Evolutionary conservation across 805 yeast species (phyloP), one percentile per base, ranked within the genome.

Genomic region (Danielia oregonensis): DNA sequence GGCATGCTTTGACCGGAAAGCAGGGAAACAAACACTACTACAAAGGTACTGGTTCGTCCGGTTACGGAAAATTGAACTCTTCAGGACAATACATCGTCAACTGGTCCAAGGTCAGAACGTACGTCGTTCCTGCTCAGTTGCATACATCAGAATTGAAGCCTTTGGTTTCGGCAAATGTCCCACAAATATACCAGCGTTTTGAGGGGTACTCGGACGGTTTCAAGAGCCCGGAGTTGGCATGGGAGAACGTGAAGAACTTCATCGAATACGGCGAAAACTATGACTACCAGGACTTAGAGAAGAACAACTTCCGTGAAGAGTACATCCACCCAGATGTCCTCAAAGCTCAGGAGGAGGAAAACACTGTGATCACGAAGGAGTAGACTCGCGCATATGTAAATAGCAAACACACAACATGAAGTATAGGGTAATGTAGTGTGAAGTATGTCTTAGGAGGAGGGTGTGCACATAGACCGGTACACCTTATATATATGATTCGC

Each of bases 21-120:
- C 87, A 86, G 57, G 97, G 98, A 52, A 91, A 93, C 64, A 88
- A 89, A 68, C 82, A 85, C 50, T 85, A 72, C 65, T 93, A 93
- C 67, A 93, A 93, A 61, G 99, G 99, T 69, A 93, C 97, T 15
- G 77, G 97, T 39, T 86, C 98, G 4, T 76, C 95, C 3, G 97
- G 97, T 59, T 78, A 87, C 43, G 99, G 99, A 57, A 71, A 69
- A 34, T 78, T 82, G 54, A 83, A 93, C 35, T 68, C 71, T 23
- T 72, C 70, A 41, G 97, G 95, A 35, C 74, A 76, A 15, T 93
- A 87, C 60, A 67, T 76, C 5, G 75, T 93, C 42, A 74, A 86
- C 63, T 91, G 95, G 86, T 61, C 63, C 29, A 87, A 82, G 54
- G 97, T 91, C 19, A 74, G 96, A 51, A 87, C 97, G 0, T 93